Conservation (phyloP, 768 basidiomycete species). For the Suillus weaverae region DNA sequence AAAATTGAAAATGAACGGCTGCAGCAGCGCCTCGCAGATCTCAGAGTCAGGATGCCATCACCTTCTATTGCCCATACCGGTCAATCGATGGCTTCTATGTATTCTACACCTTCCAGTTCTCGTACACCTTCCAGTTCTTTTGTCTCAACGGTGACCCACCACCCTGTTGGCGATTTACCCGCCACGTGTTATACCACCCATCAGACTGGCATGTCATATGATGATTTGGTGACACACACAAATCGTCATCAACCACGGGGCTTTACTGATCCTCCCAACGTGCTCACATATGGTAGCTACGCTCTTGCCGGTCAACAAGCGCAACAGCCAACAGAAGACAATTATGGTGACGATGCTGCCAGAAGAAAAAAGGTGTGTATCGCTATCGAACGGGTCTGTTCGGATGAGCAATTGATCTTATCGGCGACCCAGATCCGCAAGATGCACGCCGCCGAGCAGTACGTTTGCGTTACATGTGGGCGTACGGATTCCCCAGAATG, state of each 20-base stretch:
- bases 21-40: constrained; percentile 55
- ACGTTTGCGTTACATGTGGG: constrained; percentile 91
- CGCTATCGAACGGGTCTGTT: neutral
- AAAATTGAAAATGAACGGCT: constrained; percentile 87
- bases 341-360: constrained; percentile 48
- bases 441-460: constrained; percentile 54
- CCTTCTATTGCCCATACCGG: constrained; percentile 17
- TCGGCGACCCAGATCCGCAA: constrained; percentile 34
- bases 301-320: constrained; percentile 7
- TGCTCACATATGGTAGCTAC: constrained; percentile 18
- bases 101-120: constrained; percentile 25
- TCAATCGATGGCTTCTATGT: constrained; percentile 24
- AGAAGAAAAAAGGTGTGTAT: constrained; percentile 64
- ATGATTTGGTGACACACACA: constrained; percentile 13
- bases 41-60: constrained; percentile 31
- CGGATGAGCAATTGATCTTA: constrained; percentile 5
- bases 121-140: constrained; percentile 11
- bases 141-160: constrained; percentile 19
- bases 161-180: constrained; percentile 14
- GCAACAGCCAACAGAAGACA: constrained; percentile 33
- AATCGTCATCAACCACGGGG: constrained; percentile 14
- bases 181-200: constrained; percentile 20
- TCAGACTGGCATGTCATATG: constrained; percentile 14
- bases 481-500: constrained; percentile 97
- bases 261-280: constrained; percentile 23